phyloP scores from a whole-genome alignment of 2,329 filamentous ascomycete genomes.

The Apiospora malaysiana region DNA sequence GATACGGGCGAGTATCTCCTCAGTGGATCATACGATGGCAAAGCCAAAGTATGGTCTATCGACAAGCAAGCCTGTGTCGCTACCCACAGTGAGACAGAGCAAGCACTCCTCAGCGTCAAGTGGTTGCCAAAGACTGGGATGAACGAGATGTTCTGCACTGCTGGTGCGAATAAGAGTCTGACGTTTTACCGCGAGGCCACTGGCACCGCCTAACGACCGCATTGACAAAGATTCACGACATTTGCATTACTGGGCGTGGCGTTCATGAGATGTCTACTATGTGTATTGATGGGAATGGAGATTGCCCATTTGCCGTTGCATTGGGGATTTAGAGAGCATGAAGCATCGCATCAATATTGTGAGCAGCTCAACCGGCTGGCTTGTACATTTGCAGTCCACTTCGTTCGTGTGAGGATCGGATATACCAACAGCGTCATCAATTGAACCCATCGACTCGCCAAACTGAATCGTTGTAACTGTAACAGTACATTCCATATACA shows the following conservation, averaged over 20 bases:
- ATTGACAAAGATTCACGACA: neutral
- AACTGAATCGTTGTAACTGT: too few species aligned
- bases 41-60: constrained; percentile 94
- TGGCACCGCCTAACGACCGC: constrained; percentile 45
- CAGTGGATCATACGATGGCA: constrained; percentile 88
- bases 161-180: constrained; percentile 76
- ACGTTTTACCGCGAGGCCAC: constrained; percentile 87
- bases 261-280: constrained; percentile 20
- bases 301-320: neutral
- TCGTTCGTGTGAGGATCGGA: neutral
- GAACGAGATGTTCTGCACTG: constrained; percentile 77
- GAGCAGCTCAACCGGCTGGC: neutral
- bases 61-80: constrained; percentile 85
- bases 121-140: constrained; percentile 79
- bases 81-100: constrained; percentile 90
- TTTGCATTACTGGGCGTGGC: constrained; percentile 12
- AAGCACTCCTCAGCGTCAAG: constrained; percentile 80
- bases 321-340: neutral
- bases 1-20: constrained; percentile 90
- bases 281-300: neutral
- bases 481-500: neutral
- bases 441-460: neutral
- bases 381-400: neutral
- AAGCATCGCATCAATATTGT: neutral
- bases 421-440: neutral